Evolutionary conservation across 129 eudicot species (phyloP).

Genomic region (Escallonia herrerae): DNA sequence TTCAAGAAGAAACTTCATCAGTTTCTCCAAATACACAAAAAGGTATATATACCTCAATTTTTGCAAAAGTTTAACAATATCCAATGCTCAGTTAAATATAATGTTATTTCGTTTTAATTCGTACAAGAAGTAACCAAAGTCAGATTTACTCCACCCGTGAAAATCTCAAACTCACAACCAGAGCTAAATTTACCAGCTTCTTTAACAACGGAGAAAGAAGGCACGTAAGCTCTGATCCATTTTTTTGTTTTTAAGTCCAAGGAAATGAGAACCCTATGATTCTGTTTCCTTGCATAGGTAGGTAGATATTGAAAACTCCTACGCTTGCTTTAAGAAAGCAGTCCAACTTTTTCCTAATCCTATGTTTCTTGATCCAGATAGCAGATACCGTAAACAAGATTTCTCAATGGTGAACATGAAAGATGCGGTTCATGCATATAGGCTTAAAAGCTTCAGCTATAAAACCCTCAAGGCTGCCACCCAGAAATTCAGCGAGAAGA

Average conservation of each 20-base stretch:
- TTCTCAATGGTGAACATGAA: constrained; percentile 1
- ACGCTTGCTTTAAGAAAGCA: neutral
- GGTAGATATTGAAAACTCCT: too few species aligned
- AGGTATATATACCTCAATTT: neutral
- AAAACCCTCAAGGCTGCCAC: constrained; percentile 31
- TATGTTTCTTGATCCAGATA: constrained; percentile 5
- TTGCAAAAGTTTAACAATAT: too few species aligned
- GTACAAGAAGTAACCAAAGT: neutral
- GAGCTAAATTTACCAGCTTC: neutral
- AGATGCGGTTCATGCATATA: constrained; percentile 17
- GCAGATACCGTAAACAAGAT: neutral
- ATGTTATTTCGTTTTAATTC: neutral
- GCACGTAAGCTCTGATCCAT: neutral
- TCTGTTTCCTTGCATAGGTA: too few species aligned
- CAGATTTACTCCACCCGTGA: neutral
- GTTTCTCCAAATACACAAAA: neutral
- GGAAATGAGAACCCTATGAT: too few species aligned
- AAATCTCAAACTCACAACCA: neutral
- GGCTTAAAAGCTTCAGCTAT: constrained; percentile 14
- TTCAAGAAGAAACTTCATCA: neutral
- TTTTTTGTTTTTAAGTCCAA: neutral
- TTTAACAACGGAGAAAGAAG: neutral
- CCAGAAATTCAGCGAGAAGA: constrained; percentile 18
- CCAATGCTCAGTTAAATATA: too few species aligned
- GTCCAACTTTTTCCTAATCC: neutral